Conservation (phyloP, 2,329 filamentous ascomycete genomes). For the Myriangium duriaei region DNA sequence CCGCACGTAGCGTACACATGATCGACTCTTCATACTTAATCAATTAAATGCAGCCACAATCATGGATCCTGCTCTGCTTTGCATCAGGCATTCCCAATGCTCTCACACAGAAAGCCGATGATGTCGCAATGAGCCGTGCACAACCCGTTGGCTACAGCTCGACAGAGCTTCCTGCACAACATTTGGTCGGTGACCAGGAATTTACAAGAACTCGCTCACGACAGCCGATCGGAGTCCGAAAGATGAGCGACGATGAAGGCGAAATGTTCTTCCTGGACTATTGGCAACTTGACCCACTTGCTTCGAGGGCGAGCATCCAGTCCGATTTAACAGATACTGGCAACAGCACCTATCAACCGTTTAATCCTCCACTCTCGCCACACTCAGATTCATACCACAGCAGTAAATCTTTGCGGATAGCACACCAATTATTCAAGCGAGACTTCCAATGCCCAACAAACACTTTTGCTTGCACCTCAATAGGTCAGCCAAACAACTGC, state of each 20-base stretch:
- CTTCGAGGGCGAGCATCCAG: constrained; percentile 8
- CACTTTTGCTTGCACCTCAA: constrained; percentile 51
- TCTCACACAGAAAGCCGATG: no score
- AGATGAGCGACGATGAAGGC: constrained; percentile 56
- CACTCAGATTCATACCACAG: not conserved
- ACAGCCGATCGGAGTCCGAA: constrained; percentile 52
- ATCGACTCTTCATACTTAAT: no score
- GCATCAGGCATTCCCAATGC: no score
- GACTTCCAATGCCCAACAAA: constrained; percentile 54
- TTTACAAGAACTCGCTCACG: no score
- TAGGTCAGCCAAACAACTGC: constrained; percentile 59
- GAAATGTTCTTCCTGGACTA: constrained; percentile 66
- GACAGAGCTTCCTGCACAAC: no score
- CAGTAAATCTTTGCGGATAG: constrained; percentile 14
- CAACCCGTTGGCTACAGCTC: no score
- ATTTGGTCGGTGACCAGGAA: no score
- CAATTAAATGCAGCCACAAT: no score
- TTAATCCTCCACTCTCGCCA: constrained; percentile 5
- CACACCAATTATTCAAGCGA: constrained; percentile 35
- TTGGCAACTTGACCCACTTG: constrained; percentile 33
- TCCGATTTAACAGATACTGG: not conserved
- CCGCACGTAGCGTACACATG: no score
- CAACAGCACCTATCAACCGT: not conserved
- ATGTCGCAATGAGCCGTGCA: no score
- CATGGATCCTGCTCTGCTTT: no score